Percentiles rank a stretch among this genome's conserved stretches.
These are phyloP conservation scores for Aphanomyces cochlioides DNA, from an alignment of 352 stramenopile genomes.

Conservation along the genomic window DNA sequence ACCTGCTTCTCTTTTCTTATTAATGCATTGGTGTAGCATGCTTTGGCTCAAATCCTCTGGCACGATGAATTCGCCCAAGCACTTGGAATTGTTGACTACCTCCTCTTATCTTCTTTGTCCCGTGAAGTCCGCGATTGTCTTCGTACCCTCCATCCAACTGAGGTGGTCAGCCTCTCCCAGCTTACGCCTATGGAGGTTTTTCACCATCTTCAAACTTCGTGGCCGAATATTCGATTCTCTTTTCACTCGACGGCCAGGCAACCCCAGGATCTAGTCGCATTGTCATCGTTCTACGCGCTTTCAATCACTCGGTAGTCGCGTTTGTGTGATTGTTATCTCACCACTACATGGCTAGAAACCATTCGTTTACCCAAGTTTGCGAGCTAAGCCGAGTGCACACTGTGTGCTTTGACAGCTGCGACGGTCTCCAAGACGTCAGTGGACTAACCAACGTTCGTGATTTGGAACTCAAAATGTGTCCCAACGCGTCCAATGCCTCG, in stretches of 20 bases:
- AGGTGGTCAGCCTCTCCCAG: neutral
- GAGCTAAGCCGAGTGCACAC: neutral
- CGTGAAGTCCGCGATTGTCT: neutral
- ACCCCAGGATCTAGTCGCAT: neutral
- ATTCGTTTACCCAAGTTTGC: neutral
- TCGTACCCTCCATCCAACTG: neutral
- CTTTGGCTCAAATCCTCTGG: neutral
- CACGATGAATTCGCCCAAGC: conserved; percentile 12
- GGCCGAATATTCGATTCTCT: conserved; percentile 3
- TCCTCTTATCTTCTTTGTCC: neutral
- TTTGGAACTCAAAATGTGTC: neutral
- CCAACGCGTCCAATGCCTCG: neutral
- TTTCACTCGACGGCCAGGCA: neutral
- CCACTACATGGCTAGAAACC: too few species aligned
- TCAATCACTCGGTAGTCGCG: neutral
- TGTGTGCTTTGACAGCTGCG: conserved; percentile 20
- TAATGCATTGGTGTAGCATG: neutral
- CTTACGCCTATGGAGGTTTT: neutral
- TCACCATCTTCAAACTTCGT: neutral
- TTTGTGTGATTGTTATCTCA: too few species aligned
- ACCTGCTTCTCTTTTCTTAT: neutral
- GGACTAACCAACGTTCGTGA: neutral
- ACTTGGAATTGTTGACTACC: neutral
- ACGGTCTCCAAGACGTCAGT: neutral
- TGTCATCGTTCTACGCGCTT: neutral